Evolutionary conservation across 2,329 filamentous ascomycete species (phyloP).

Genomic region (Apiospora aurea): DNA sequence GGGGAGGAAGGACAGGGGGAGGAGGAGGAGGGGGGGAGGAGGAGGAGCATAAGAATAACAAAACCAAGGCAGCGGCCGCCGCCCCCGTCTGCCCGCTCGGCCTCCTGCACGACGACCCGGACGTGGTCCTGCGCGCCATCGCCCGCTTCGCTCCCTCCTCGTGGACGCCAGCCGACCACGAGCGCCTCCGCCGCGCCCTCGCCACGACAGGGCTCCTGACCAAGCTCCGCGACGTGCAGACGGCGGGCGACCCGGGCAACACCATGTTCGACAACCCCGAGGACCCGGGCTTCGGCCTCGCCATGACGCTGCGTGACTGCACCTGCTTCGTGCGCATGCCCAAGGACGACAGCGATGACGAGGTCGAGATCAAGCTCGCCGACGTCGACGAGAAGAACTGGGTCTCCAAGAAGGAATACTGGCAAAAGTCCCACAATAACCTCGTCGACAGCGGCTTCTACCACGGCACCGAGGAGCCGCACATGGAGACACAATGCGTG

Average conservation of each 20-base stretch:
- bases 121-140: conserved; percentile 52
- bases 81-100: conserved; percentile 68
- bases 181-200: conserved; percentile 47
- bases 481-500: conserved; percentile 41
- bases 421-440: conserved; percentile 68
- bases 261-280: conserved; percentile 50
- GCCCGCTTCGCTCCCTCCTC: conserved; percentile 47
- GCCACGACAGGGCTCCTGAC: conserved; percentile 46
- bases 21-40: no score
- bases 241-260: conserved; percentile 50
- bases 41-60: no score
- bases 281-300: conserved; percentile 63
- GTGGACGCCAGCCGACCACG: conserved; percentile 41
- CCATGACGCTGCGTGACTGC: conserved; percentile 84
- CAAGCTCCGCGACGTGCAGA: conserved; percentile 44
- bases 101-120: conserved; percentile 60
- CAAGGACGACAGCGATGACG: conserved; percentile 34
- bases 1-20: not conserved
- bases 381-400: conserved; percentile 81
- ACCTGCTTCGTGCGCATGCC: conserved; percentile 73
- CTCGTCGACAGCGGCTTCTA: conserved; percentile 77
- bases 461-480: conserved; percentile 35
- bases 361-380: conserved; percentile 67
- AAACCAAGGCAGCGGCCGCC: conserved; percentile 30
- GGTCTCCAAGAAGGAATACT: conserved; percentile 70